Evolutionary conservation across 495 filamentous ascomycete genomes (phyloP).

Genomic region (Podospora didyma): DNA sequence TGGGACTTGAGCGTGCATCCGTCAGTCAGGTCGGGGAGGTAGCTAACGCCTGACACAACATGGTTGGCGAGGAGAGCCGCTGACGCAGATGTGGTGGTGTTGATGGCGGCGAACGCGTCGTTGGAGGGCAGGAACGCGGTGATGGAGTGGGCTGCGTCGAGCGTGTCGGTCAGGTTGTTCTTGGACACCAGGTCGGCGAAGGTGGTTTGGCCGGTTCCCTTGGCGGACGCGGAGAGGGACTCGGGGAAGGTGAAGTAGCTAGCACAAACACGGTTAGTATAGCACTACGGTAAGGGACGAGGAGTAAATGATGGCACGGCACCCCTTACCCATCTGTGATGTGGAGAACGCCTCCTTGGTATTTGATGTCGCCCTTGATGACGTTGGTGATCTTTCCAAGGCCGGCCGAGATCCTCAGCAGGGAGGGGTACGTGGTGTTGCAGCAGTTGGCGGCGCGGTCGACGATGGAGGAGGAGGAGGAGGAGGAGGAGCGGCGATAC

Average conservation of each 20-base stretch:
- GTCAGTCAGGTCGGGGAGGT: constrained; percentile 26
- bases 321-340: constrained; percentile 24
- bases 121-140: constrained; percentile 22
- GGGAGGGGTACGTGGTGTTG: not conserved
- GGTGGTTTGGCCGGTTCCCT: constrained; percentile 5
- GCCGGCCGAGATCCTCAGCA: constrained; percentile 21
- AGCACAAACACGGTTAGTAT: not conserved
- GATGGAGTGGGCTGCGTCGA: constrained; percentile 3
- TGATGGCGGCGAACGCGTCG: constrained; percentile 17
- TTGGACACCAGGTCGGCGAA: constrained; percentile 24
- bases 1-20: too few species aligned
- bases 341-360: constrained; percentile 30
- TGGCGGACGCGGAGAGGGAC: constrained; percentile 24
- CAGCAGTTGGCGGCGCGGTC: not conserved
- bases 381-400: constrained; percentile 30
- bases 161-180: constrained; percentile 40
- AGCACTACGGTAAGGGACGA: not conserved
- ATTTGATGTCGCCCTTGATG: constrained; percentile 28
- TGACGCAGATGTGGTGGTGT: constrained; percentile 7
- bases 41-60: constrained; percentile 27
- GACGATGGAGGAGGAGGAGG: too few species aligned
- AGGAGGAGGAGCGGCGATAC: not conserved
- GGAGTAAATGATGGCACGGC: not conserved
- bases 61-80: constrained; percentile 22
- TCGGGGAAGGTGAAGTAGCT: constrained; percentile 42